Conservation (phyloP, 1,284 basidiomycete genomes). For the Athelia sp. region DNA sequence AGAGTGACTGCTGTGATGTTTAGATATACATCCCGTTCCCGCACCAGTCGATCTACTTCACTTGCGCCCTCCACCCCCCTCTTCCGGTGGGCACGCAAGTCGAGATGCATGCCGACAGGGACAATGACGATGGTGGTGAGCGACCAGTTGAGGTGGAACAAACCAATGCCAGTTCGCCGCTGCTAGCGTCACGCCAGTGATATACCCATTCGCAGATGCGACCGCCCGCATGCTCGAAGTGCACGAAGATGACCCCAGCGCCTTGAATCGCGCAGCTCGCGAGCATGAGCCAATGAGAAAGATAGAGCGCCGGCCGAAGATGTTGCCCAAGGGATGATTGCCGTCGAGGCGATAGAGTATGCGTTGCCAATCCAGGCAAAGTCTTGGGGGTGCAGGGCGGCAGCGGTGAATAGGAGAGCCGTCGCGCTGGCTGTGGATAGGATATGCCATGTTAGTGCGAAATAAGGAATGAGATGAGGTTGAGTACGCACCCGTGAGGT, state of each 20-base stretch:
- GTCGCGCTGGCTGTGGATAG: slow-evolving; percentile 23
- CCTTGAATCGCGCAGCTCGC: slow-evolving; percentile 29
- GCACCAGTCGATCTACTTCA: neutral
- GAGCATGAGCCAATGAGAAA: slow-evolving; percentile 22
- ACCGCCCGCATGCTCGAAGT: slow-evolving; percentile 29
- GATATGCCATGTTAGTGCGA: no score
- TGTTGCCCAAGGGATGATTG: slow-evolving; percentile 24
- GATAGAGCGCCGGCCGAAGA: slow-evolving; percentile 30
- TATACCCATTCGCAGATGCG: slow-evolving; percentile 14
- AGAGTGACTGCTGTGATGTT: slow-evolving; percentile 11
- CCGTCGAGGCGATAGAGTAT: slow-evolving; percentile 28
- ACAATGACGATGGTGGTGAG: neutral
- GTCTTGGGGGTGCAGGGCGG: slow-evolving; percentile 10
- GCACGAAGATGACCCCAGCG: slow-evolving; percentile 26
- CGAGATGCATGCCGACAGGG: neutral
- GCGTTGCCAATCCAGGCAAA: slow-evolving; percentile 32
- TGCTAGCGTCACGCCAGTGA: neutral
- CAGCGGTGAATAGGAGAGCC: slow-evolving; percentile 22
- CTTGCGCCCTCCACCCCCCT: neutral
- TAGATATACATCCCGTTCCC: slow-evolving; percentile 3
- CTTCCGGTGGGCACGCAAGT: neutral
- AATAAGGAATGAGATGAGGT: neutral
- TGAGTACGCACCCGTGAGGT: neutral
- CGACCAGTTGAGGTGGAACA: neutral
- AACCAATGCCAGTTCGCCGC: neutral